Base-by-base conservation (phyloP, 1,139 yeast species). In the Pichia sp. region DNA sequence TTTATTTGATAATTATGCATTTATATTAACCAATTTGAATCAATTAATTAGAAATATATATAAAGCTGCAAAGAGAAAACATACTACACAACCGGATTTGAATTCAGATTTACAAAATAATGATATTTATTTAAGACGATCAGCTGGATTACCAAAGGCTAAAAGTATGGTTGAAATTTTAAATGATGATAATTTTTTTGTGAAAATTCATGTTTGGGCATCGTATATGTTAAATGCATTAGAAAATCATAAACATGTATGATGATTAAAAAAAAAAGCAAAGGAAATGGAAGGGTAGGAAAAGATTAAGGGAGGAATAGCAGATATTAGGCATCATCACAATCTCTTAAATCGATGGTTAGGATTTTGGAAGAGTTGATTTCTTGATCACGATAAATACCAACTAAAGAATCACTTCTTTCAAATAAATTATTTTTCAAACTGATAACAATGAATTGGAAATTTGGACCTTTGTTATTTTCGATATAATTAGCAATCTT, bases 381-480 rank as follows among this genome's bases (percentile, higher is more conserved):
- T 19, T 74, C 73, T 63, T 88, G 96, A 60, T 90, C 95, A 56
- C 96, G 76, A 70, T 87, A 93, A 47, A 93, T 91, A 30, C 99
- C 99, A 7, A 95, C 96, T 56, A 93, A 73, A 0, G 96, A 84
- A 64, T 90, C 96, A 7, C 96, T 87, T 62, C 83, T 84, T 65
- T 90, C 65, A 67, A 87, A 93, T 62, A 95, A 74, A 1, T 90
- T 81, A 64, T 85, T 89, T 70, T 93, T 93, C 68, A 93, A 78
- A 47, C 96, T 87, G 56, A 95, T 95, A 44, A 95, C 97, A 67
- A 95, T 90, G 62, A 93, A 90, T 65, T 93, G 99, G 64, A 90
- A 83, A 45, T 81, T 77, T 1, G 89, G 85, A 28, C 89, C 85
- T 1, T 95, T 85, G 62, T 87, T 84, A 58, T 78, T 79, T 53